phyloP scores from a whole-genome alignment of 371 early-diverging fungal genomes.

The Mortierella sp. region DNA sequence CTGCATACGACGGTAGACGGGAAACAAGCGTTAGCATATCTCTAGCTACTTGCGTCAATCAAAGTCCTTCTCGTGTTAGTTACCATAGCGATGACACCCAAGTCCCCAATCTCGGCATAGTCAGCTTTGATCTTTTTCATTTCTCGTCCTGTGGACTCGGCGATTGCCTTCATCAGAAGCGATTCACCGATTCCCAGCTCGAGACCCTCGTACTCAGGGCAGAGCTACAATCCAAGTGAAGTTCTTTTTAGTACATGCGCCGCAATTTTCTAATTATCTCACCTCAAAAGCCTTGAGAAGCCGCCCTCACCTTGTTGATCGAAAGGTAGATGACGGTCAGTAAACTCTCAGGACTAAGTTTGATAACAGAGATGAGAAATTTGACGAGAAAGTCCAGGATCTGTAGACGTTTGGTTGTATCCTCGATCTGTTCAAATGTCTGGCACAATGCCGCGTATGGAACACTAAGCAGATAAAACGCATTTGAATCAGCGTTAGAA shows the following conservation, averaged over 20 bases:
- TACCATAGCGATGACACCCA: slow-evolving; percentile 92
- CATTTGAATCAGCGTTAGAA: not conserved
- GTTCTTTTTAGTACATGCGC: too few relatives aligned
- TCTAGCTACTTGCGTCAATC: too few relatives aligned
- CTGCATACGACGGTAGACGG: slow-evolving; percentile 50
- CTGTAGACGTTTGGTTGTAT: slow-evolving; percentile 75
- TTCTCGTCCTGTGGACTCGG: slow-evolving; percentile 85
- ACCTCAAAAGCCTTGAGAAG: too few relatives aligned
- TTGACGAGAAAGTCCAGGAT: slow-evolving; percentile 84
- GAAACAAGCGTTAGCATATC: not conserved
- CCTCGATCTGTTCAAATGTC: slow-evolving; percentile 88
- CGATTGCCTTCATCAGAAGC: slow-evolving; percentile 94
- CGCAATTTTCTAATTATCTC: too few relatives aligned
- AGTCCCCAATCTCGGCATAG: slow-evolving; percentile 85
- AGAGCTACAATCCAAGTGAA: slow-evolving; percentile 66
- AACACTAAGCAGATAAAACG: slow-evolving; percentile 61
- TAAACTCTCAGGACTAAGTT: slow-evolving; percentile 76
- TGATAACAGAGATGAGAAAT: slow-evolving; percentile 82
- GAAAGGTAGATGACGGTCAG: slow-evolving; percentile 89
- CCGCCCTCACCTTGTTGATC: slow-evolving; percentile 79
- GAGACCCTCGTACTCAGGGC: slow-evolving; percentile 95
- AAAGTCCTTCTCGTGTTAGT: not conserved
- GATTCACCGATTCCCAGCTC: slow-evolving; percentile 98
- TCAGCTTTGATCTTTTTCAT: slow-evolving; percentile 84
- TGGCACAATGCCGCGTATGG: slow-evolving; percentile 89